Evolutionary conservation across 2,329 filamentous ascomycete genomes (phyloP).

Genomic region (Geosmithia flava): DNA sequence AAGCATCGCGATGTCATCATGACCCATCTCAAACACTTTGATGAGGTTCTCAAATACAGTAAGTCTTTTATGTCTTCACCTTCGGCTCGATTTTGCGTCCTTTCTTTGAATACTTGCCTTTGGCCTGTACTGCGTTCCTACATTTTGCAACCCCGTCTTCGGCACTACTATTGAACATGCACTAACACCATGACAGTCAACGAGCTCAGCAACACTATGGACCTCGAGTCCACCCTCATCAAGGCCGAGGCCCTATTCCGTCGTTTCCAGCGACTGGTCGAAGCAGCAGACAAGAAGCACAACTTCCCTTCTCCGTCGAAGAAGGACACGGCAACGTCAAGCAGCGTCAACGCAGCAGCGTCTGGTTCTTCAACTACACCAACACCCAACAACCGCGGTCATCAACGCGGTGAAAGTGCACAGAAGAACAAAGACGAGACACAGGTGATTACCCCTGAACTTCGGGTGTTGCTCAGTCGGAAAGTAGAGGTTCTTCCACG

Average conservation of each 20-base stretch:
- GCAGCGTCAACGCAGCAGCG: background rate
- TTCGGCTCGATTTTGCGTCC: too few species aligned
- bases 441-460: conserved; percentile 40
- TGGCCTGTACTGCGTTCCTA: too few species aligned
- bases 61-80: conserved; percentile 19
- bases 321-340: conserved; percentile 2
- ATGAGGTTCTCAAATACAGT: conserved; percentile 96
- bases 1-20: conserved; percentile 96
- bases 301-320: conserved; percentile 55
- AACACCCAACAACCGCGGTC: background rate
- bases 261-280: conserved; percentile 77
- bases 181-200: conserved; percentile 51
- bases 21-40: conserved; percentile 85
- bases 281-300: conserved; percentile 83
- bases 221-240: conserved; percentile 74
- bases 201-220: conserved; percentile 86
- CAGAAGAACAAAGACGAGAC: conserved; percentile 25
- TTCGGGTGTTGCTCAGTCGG: conserved; percentile 38
- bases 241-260: conserved; percentile 81
- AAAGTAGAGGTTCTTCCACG: conserved; percentile 31
- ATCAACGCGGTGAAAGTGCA: background rate
- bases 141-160: too few species aligned
- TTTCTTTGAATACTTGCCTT: too few species aligned
- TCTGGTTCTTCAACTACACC: background rate
- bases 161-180: background rate